phyloP scores from a whole-genome alignment of 495 filamentous ascomycete species.

The Aspergillus baeticus region DNA sequence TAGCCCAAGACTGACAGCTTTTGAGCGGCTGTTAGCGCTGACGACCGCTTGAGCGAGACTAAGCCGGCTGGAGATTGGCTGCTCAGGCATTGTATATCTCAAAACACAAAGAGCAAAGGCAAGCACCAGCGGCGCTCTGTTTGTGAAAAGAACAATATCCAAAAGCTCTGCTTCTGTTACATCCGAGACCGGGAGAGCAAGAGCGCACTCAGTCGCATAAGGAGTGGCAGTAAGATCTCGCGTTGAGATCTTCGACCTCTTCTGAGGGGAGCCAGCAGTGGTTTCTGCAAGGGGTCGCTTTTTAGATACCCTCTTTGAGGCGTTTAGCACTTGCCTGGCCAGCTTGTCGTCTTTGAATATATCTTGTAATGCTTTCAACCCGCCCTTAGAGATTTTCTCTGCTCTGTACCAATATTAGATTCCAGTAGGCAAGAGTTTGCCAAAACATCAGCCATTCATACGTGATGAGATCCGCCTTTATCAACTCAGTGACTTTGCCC shows the following conservation, averaged over 20 bases:
- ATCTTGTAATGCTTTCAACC: conserved; percentile 50
- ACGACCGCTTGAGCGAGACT: conserved; percentile 79
- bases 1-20: conserved; percentile 71
- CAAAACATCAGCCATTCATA: conserved; percentile 29
- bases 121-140: conserved; percentile 76
- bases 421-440: not conserved
- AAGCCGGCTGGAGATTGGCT: conserved; percentile 76
- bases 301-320: conserved; percentile 65
- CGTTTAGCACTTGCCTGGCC: conserved; percentile 60
- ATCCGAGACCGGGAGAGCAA: conserved; percentile 55
- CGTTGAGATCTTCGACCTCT: conserved; percentile 19
- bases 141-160: conserved; percentile 62
- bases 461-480: conserved; percentile 61
- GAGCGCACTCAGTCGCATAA: conserved; percentile 60
- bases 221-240: conserved; percentile 41
- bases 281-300: conserved; percentile 45
- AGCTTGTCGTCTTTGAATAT: conserved; percentile 70
- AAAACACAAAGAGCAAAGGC: conserved; percentile 75
- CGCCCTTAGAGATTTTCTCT: conserved; percentile 59
- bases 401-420: conserved; percentile 39
- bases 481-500: conserved; percentile 64
- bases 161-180: conserved; percentile 59
- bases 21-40: conserved; percentile 71
- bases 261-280: conserved; percentile 17
- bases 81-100: conserved; percentile 77